These are phyloP conservation scores for Geotrichum histeridarum DNA, from an alignment of 1,139 yeast genomes.

Conservation along the genomic window DNA sequence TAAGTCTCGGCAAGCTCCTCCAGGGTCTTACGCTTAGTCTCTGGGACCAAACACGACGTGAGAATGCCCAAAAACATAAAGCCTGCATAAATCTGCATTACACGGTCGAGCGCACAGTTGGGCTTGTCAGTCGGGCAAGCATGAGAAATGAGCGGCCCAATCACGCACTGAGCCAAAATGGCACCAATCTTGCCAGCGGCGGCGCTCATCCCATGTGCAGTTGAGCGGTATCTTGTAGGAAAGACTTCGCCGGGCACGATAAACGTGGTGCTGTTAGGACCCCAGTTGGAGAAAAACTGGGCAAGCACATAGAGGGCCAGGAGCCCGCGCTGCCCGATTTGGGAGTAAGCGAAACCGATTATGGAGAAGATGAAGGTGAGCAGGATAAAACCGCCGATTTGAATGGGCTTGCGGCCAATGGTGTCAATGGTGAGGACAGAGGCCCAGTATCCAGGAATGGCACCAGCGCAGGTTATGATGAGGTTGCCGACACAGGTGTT, in stretches of 20 bases:
- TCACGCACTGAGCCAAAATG: slow-evolving; percentile 58
- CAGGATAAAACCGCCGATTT: slow-evolving; percentile 54
- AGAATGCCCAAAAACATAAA: slow-evolving; percentile 78
- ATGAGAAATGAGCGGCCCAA: slow-evolving; percentile 79
- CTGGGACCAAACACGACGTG: slow-evolving; percentile 68
- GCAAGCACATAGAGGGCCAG: slow-evolving; percentile 59
- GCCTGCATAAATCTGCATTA: slow-evolving; percentile 85
- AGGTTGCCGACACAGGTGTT: slow-evolving; percentile 49
- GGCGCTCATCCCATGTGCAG: slow-evolving; percentile 97
- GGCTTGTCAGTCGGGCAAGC: slow-evolving; percentile 55
- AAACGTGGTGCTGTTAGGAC: slow-evolving; percentile 94
- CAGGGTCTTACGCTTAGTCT: slow-evolving; percentile 82
- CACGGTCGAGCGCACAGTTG: slow-evolving; percentile 82
- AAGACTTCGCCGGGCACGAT: slow-evolving; percentile 92
- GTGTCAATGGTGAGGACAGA: slow-evolving; percentile 55
- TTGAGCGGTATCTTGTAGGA: slow-evolving; percentile 97
- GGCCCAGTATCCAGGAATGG: slow-evolving; percentile 64
- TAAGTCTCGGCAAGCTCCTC: slow-evolving; percentile 73
- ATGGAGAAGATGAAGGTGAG: slow-evolving; percentile 55
- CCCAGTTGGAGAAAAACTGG: slow-evolving; percentile 66
- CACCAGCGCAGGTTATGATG: slow-evolving; percentile 58
- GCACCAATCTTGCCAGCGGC: slow-evolving; percentile 97
- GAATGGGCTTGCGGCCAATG: slow-evolving; percentile 59
- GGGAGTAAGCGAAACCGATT: slow-evolving; percentile 57
- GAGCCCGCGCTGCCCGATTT: slow-evolving; percentile 46